These are phyloP conservation scores for Bisporella sp. DNA, from an alignment of 2,329 filamentous ascomycete species.

Conservation along the genomic window DNA sequence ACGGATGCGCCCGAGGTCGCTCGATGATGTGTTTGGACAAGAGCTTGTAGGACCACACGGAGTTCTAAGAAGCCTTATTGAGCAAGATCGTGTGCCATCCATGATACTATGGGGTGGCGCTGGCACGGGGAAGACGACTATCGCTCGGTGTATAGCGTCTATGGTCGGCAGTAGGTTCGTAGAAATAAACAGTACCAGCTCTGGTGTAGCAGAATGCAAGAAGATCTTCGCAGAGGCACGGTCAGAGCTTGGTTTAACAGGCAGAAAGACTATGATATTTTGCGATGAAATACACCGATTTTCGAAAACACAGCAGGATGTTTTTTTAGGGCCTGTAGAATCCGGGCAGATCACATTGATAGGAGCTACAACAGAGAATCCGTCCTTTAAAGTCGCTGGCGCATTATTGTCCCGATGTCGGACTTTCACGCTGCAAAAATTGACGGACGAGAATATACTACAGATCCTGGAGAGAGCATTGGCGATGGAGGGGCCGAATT, in stretches of 20 bases:
- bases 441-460: conserved; percentile 65
- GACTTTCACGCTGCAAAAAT: conserved; percentile 77
- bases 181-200: conserved; percentile 90
- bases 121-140: conserved; percentile 83
- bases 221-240: conserved; percentile 82
- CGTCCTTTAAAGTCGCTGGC: conserved; percentile 84
- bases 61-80: conserved; percentile 80
- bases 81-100: conserved; percentile 77
- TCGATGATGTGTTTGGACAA: conserved; percentile 87
- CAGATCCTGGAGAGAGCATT: conserved; percentile 73
- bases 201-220: conserved; percentile 84
- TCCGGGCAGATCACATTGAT: conserved; percentile 85
- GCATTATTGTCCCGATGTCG: conserved; percentile 84
- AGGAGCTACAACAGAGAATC: conserved; percentile 95
- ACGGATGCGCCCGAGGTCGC: conserved; percentile 77
- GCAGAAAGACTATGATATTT: conserved; percentile 90
- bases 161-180: conserved; percentile 81
- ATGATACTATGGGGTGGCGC: conserved; percentile 91
- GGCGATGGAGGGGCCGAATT: conserved; percentile 43
- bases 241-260: conserved; percentile 72
- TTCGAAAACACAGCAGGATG: conserved; percentile 86
- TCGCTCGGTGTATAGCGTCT: conserved; percentile 81
- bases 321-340: conserved; percentile 92
- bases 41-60: conserved; percentile 80
- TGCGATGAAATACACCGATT: conserved; percentile 73